phyloP scores from a whole-genome alignment of 23 red algal genomes.

The Gracilaria gracilis region DNA sequence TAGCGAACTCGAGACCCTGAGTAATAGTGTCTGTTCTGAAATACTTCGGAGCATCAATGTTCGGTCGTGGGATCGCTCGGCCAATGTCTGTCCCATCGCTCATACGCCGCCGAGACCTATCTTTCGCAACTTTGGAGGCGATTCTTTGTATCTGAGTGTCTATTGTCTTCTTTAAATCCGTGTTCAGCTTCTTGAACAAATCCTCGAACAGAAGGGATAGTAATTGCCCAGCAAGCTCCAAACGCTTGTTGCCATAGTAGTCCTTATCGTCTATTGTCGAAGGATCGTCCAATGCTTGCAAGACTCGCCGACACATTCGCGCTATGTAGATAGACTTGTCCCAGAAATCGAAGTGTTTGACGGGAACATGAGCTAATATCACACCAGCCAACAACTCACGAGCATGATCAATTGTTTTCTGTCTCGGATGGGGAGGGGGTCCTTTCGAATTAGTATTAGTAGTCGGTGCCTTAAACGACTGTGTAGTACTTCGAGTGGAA shows the following conservation, averaged over 20 bases:
- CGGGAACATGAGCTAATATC: conserved; percentile 87
- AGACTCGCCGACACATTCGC: conserved; percentile 87
- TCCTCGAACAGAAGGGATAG: conserved; percentile 94
- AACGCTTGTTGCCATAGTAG: conserved; percentile 98
- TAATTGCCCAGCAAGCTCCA: conserved; percentile 95
- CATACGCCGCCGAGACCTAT: conserved; percentile 17
- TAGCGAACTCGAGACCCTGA: conserved; percentile 87
- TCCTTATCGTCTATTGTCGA: conserved; percentile 94
- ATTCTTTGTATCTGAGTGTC: conserved; percentile 80
- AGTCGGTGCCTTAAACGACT: not conserved
- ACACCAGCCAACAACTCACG: conserved; percentile 76
- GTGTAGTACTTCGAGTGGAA: conserved; percentile 9
- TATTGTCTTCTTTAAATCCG: conserved; percentile 82
- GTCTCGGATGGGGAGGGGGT: conserved; percentile 36
- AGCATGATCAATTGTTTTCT: conserved; percentile 67
- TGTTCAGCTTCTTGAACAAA: conserved; percentile 96
- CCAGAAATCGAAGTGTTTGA: conserved; percentile 76
- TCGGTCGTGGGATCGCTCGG: conserved; percentile 29
- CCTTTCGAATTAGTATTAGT: not conserved
- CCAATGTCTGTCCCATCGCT: conserved; percentile 35
- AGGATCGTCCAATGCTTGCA: conserved; percentile 80
- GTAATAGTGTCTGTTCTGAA: conserved; percentile 86
- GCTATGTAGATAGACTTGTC: conserved; percentile 87
- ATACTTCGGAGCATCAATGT: conserved; percentile 75
- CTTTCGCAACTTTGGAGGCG: conserved; percentile 52